These are phyloP conservation scores for Alternaria sp. DNA, from an alignment of 2,329 filamentous ascomycete genomes.

Conservation along the genomic window DNA sequence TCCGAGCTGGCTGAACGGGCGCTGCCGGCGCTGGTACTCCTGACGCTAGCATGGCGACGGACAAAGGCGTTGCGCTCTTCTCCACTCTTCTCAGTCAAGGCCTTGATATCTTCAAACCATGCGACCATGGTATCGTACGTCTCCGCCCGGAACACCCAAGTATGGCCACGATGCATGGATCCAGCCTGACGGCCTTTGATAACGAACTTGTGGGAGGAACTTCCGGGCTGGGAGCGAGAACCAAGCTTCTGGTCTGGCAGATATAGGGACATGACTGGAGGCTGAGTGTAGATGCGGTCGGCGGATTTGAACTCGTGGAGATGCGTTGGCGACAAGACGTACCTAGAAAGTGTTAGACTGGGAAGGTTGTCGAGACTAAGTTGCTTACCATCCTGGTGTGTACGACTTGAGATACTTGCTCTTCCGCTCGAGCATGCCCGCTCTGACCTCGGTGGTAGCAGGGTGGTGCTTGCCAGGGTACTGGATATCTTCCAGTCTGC, in stretches of 20 bases:
- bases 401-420: conserved; percentile 99
- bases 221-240: conserved; percentile 81
- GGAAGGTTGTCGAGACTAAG: neutral
- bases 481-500: conserved; percentile 80
- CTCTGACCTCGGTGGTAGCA: conserved; percentile 81
- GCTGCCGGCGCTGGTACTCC: conserved; percentile 74
- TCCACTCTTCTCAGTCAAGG: conserved; percentile 83
- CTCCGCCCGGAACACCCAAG: conserved; percentile 72
- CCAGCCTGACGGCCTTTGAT: conserved; percentile 96
- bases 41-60: conserved; percentile 76
- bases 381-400: conserved; percentile 84
- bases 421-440: conserved; percentile 93
- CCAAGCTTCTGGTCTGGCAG: conserved; percentile 94
- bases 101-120: conserved; percentile 94
- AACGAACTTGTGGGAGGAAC: conserved; percentile 95
- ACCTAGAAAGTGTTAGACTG: conserved; percentile 62
- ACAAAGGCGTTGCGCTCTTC: conserved; percentile 90
- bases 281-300: conserved; percentile 80
- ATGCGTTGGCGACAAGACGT: conserved; percentile 94
- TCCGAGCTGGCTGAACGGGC: conserved; percentile 58
- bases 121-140: conserved; percentile 93
- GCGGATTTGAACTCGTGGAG: conserved; percentile 99
- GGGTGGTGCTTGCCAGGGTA: conserved; percentile 91
- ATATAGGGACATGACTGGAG: conserved; percentile 95
- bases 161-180: conserved; percentile 81